phyloP scores from a whole-genome alignment of 2,329 filamentous ascomycete species.

The Biscogniauxia mediterranea region DNA sequence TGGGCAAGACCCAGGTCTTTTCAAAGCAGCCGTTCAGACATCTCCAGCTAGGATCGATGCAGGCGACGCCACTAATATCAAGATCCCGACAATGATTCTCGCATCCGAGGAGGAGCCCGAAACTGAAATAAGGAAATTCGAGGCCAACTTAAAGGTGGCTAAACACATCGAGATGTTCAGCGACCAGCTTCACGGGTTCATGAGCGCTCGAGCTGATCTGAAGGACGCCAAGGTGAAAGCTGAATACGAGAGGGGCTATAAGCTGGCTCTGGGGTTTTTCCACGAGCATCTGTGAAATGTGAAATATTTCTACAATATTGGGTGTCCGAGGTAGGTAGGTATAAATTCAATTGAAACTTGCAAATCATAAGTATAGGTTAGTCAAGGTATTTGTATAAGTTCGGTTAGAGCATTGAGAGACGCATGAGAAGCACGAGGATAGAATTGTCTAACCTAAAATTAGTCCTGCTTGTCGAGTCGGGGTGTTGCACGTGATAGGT shows the following conservation, averaged over 20 bases:
- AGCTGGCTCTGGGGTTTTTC: constrained; percentile 56
- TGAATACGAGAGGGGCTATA: constrained; percentile 60
- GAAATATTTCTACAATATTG: too few relatives aligned
- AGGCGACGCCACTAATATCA: constrained; percentile 47
- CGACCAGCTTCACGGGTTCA: constrained; percentile 68
- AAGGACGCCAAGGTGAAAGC: constrained; percentile 52
- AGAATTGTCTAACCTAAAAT: too few relatives aligned
- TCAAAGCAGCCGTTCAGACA: constrained; percentile 47
- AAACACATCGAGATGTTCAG: constrained; percentile 61
- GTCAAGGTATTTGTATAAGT: too few relatives aligned
- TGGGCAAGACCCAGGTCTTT: constrained; percentile 45
- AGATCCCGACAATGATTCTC: constrained; percentile 41
- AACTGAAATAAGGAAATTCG: constrained; percentile 52
- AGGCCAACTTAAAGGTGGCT: constrained; percentile 47
- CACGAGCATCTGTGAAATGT: constrained; percentile 40
- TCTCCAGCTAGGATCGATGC: constrained; percentile 62
- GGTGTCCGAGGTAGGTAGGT: too few relatives aligned
- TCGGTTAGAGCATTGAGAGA: too few relatives aligned
- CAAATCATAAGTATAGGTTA: too few relatives aligned
- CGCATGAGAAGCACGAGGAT: too few relatives aligned
- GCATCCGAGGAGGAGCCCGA: constrained; percentile 62
- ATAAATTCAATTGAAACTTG: too few relatives aligned
- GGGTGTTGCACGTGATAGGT: too few relatives aligned
- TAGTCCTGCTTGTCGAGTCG: too few relatives aligned
- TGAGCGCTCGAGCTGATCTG: constrained; percentile 63